Base-by-base conservation (phyloP, 2,329 filamentous ascomycete genomes). In the Botrytis elliptica region DNA sequence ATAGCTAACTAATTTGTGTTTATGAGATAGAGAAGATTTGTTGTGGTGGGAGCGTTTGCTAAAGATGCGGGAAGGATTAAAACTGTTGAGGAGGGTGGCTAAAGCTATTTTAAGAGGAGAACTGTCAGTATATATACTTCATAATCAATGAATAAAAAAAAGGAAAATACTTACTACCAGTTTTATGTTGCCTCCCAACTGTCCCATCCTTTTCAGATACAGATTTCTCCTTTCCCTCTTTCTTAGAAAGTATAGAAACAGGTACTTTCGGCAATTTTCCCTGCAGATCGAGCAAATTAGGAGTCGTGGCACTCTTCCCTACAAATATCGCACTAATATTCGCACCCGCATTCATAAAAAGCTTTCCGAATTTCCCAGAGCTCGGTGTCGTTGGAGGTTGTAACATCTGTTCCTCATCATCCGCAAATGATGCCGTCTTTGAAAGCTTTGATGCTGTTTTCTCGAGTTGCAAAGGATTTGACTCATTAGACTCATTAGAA, bases 301-400 rank as follows among this genome's bases (percentile, higher is more conserved):
- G 9, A 7, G 36, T 38, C 5, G n/a, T 55, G 14, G 14, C 52
- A 42, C 18, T 33, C 36, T 68, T 68, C 12, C 65, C 65, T 6
- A 68, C 65, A 29, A 68, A 68, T 55, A 57, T 55, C 1, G 65
- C 65, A 68, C 65, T 57, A 33, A 68, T 68, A 42, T 68, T 68
- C 18, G 65, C 46, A 42, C 65, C 36, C 16, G 65, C 65, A 33
- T 68, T 55, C 49, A 42, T 55, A n/a, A 68, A 68, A 3, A 68
- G 52, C 16, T 49, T 55, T 8, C 65, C 49, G 2, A 68, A 3
- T 20, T 57, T 68, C 6, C 25, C n/a, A 68, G 65, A 57, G 20
- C 49, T 52, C 2, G 46, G 36, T 22, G 25, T 14, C 22, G 3
- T 12, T 8, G 49, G 25, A 25, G 36, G 9, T 42, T 55, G n/a